Evolutionary conservation across 2,329 filamentous ascomycete genomes (phyloP), one percentile per base, ranked within the genome.

Genomic region (Zelopaecilomyces penicillatus): DNA sequence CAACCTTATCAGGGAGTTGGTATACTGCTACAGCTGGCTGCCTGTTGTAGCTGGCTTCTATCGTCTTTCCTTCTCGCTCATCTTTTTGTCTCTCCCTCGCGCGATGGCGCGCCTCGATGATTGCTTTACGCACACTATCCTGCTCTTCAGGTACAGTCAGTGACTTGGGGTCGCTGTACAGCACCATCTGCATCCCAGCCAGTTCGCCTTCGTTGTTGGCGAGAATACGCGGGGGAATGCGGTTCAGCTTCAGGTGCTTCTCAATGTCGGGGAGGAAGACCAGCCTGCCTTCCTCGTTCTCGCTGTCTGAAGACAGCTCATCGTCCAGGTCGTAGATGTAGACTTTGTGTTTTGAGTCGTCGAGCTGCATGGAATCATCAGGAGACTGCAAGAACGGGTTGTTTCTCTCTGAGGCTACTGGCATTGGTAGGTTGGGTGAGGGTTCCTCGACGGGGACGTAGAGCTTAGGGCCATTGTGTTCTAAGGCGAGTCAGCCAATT

Each of bases 271-370:
- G 82, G 1, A 95, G 75, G 68, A 96, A 89, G 58, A 90, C 74
- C 39, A 94, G 75, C 52, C 71, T 75, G 53, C 76, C 75, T 26
- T 77, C 71, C 49, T 75, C 72, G 45, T 49, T 50, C 9, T 64
- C 61, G 53, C 54, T 64, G 48, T 65, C 66, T 6, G 68, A 69
- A 10, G 83, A 83, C 30, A 97, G 76, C 66, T 97, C 91, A 55
- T 85, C 85, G 60, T 95, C 89, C 7, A 98, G 73, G 64, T 94
- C 82, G 70, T 90, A 83, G 55, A 98, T 89, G 72, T 93, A 96
- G 48, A 96, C 80, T 59, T 85, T 87, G 68, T 95, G 75, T 57
- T 86, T 85, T 30, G 86, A 83, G 65, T 95, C 83, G 66, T 97
- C 90, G 49, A 97, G 62, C 46, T 85, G 76, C 91, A 97, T 96